Evolutionary conservation across 2,329 filamentous ascomycete genomes (phyloP), one percentile per base, ranked within the genome.

Genomic region (Orbilia brochopaga): DNA sequence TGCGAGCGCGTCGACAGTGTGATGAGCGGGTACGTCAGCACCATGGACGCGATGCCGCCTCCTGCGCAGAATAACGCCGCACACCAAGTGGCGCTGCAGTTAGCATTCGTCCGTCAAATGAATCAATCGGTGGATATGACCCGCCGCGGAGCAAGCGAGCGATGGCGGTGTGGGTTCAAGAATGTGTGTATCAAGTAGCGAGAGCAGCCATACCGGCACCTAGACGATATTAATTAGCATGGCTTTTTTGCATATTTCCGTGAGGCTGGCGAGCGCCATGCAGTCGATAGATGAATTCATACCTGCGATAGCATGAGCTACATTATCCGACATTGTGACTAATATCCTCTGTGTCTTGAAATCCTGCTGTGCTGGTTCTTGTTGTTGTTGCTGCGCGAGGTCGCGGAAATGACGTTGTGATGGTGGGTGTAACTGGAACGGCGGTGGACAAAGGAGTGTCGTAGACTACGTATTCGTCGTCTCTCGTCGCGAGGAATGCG

Each of bases 1-100:
- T 99, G 94, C 48, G 94, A 94, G 79, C 94, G 90, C 35, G 94
- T 99, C 21, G 94, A 99, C 74, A 99, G 88, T 35, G 94, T 97
- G 79, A 99, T 96, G 77, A 99, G 87, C 46, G 94, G 94, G 80
- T 97, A 97, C 87, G 94, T 99, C 80, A 99, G 82, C 76, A 92
- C 86, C 91, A 97, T 99, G 76, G 94, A 96, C 69, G 97, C 83
- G 66, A 99, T 88, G 70, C 94, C 94, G 76, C 94, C 94, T 76
- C 94, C 94, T 56, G 92, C 91, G 48, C 44, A 13, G 37, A 5
- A 17, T 52, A 23, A 17, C 11, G 37, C 55, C 23, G 27, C 48
- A 21, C 35, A n/a, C n/a, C n/a, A n/a, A n/a, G n/a, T n/a, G n/a
- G n/a, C n/a, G n/a, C n/a, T n/a, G n/a, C n/a, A n/a, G 19, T 57